A percentile compares a stretch with the other conserved stretches of the same genome.
Evolutionary conservation across 345 rosid species (phyloP).

Genomic region (Brassica incana): DNA sequence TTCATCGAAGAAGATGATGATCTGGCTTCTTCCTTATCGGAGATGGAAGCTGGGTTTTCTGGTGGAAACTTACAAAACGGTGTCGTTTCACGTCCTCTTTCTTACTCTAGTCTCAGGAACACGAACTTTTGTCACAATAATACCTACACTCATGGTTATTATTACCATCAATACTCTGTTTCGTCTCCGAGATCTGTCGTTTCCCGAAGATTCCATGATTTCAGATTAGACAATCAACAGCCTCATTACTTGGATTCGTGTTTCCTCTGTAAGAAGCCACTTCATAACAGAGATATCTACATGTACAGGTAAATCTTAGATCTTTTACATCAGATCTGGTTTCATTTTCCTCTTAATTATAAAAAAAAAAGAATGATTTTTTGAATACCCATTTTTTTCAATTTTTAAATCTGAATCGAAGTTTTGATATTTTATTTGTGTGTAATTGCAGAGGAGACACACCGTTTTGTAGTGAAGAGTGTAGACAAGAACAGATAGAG

Average conservation of each 20-base stretch:
- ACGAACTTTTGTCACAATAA: constrained; percentile 9
- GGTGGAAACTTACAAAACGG: constrained; percentile 22
- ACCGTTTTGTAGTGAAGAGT: constrained; percentile 87
- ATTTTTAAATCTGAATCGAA: neutral
- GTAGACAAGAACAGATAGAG: constrained; percentile 83
- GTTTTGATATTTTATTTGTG: constrained; percentile 12
- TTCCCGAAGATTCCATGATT: constrained; percentile 58
- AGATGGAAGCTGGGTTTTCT: constrained; percentile 66
- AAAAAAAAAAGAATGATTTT: neutral
- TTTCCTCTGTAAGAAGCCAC: constrained; percentile 65
- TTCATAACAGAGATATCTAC: constrained; percentile 70
- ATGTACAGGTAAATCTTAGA: constrained; percentile 64
- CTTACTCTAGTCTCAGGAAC: constrained; percentile 48
- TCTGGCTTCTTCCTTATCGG: constrained; percentile 60
- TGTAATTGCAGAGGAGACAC: constrained; percentile 70
- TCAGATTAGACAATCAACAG: constrained; percentile 59
- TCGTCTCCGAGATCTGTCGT: constrained; percentile 59
- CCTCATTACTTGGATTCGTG: constrained; percentile 76
- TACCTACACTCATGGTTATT: constrained; percentile 25
- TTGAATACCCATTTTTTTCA: neutral
- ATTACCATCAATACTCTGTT: constrained; percentile 35
- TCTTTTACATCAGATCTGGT: constrained; percentile 24
- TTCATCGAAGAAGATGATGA: constrained; percentile 54
- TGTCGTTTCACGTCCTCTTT: constrained; percentile 42
- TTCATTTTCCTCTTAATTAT: neutral